A percentile compares a stretch with the other conserved stretches of the same genome.
Evolutionary conservation across 2,329 filamentous ascomycete genomes (phyloP).

Genomic region (Boeremia lycopersici): DNA sequence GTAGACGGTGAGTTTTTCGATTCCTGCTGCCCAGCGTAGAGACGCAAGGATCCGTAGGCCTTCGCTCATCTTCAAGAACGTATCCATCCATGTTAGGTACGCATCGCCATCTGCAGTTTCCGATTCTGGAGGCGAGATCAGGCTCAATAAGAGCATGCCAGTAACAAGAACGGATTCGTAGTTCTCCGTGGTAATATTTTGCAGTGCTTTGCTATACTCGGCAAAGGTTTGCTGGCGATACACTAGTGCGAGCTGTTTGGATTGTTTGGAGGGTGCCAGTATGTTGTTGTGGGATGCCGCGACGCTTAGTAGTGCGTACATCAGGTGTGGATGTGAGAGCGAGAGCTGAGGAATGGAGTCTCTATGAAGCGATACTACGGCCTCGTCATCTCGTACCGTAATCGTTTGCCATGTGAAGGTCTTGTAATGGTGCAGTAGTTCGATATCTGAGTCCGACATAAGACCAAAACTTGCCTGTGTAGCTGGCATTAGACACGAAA

Average conservation of each 20-base stretch:
- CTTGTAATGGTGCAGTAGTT: conserved; percentile 37
- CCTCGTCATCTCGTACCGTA: conserved; percentile 26
- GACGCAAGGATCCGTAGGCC: conserved; percentile 38
- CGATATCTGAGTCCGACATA: conserved; percentile 26
- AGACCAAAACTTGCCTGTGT: conserved; percentile 26
- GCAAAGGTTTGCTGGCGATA: conserved; percentile 39
- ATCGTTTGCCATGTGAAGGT: conserved; percentile 31
- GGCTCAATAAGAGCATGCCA: conserved; percentile 28
- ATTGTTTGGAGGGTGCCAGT: conserved; percentile 18
- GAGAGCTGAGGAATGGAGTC: conserved; percentile 30
- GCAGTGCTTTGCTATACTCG: conserved; percentile 33
- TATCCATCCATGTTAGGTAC: conserved; percentile 32
- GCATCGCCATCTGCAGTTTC: conserved; percentile 12
- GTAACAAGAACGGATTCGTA: conserved; percentile 42
- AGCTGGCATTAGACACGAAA: conserved; percentile 26
- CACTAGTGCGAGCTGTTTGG: conserved; percentile 20
- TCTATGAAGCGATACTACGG: conserved; percentile 26
- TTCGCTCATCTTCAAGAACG: conserved; percentile 38
- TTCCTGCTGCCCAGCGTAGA: conserved; percentile 38
- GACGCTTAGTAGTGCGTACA: conserved; percentile 38
- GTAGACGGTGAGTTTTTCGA: conserved; percentile 40
- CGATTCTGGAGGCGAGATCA: conserved; percentile 25
- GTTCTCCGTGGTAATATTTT: conserved; percentile 39
- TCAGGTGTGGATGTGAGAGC: conserved; percentile 30
- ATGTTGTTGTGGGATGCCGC: conserved; percentile 31